These are phyloP conservation scores for Fusarium coicis DNA, from an alignment of 2,329 filamentous ascomycete species.

Conservation along the genomic window DNA sequence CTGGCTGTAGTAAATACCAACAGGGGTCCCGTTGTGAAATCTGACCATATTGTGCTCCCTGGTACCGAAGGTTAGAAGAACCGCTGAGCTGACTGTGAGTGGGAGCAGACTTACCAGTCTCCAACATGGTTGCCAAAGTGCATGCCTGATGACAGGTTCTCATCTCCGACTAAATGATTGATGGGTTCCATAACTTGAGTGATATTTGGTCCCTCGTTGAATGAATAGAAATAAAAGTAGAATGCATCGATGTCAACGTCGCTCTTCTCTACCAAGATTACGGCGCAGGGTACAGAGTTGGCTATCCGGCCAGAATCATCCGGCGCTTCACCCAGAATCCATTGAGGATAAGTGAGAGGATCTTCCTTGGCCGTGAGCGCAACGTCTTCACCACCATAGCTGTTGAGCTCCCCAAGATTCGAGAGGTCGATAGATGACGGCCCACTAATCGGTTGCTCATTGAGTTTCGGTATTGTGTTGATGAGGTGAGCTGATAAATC, in stretches of 20 bases:
- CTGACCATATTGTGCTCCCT: slow-evolving; percentile 46
- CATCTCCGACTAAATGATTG: slow-evolving; percentile 29
- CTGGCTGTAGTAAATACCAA: slow-evolving; percentile 46
- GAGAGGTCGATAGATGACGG: slow-evolving; percentile 42
- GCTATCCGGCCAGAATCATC: slow-evolving; percentile 35
- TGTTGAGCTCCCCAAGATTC: slow-evolving; percentile 46
- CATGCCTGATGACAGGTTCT: slow-evolving; percentile 30
- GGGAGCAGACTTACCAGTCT: slow-evolving; percentile 38
- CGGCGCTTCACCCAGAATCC: slow-evolving; percentile 44
- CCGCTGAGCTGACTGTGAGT: too few species aligned
- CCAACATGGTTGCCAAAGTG: slow-evolving; percentile 48
- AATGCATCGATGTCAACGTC: slow-evolving; percentile 46
- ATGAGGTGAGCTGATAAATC: slow-evolving; percentile 45
- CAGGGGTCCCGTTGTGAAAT: slow-evolving; percentile 42
- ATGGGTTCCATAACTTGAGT: slow-evolving; percentile 48
- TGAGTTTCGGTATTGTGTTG: slow-evolving; percentile 43
- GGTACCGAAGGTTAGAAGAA: neutral
- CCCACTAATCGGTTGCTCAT: slow-evolving; percentile 27
- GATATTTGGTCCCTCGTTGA: slow-evolving; percentile 47
- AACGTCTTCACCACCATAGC: slow-evolving; percentile 19
- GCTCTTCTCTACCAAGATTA: slow-evolving; percentile 46
- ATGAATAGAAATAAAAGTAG: slow-evolving; percentile 52
- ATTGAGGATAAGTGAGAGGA: slow-evolving; percentile 39
- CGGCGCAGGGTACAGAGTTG: slow-evolving; percentile 45
- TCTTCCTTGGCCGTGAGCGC: slow-evolving; percentile 46